phyloP scores from a whole-genome alignment of 2,329 filamentous ascomycete species.

The Verticillium tricorpus region DNA sequence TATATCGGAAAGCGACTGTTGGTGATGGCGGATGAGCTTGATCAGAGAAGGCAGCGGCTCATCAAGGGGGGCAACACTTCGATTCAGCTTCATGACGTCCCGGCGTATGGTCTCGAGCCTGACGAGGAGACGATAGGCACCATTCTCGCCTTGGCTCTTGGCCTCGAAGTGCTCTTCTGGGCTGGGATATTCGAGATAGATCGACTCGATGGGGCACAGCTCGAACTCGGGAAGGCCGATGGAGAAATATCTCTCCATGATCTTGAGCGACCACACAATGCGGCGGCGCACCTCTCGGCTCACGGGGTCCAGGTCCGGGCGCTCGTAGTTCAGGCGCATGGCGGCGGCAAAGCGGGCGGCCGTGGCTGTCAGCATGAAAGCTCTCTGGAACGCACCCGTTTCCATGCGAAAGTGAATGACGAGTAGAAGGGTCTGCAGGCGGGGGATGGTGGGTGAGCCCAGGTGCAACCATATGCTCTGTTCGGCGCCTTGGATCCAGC shows the following conservation, averaged over 20 bases:
- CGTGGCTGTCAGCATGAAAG: conserved; percentile 31
- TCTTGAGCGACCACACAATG: conserved; percentile 34
- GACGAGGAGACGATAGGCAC: conserved; percentile 15
- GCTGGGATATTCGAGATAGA: conserved; percentile 35
- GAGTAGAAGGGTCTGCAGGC: conserved; percentile 36
- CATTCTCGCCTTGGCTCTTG: conserved; percentile 7
- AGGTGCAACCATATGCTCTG: conserved; percentile 24
- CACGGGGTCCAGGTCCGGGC: conserved; percentile 23
- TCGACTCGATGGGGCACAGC: conserved; percentile 31
- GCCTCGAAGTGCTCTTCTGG: conserved; percentile 35
- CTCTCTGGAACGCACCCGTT: conserved; percentile 36
- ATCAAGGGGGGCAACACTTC: conserved; percentile 15
- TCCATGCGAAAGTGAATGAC: conserved; percentile 41
- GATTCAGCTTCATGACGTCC: conserved; percentile 18
- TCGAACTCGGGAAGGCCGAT: conserved; percentile 36
- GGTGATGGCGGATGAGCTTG: conserved; percentile 15
- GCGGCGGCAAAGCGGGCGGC: conserved; percentile 30
- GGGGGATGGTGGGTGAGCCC: conserved; percentile 19
- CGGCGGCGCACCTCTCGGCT: conserved; percentile 33
- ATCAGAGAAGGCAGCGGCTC: conserved; percentile 14
- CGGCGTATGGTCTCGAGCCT: conserved; percentile 17
- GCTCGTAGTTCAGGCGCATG: conserved; percentile 34
- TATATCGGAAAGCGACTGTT: conserved; percentile 11
- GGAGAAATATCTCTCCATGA: conserved; percentile 35
- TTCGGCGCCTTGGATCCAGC: conserved; percentile 26